Evolutionary conservation across 2,329 filamentous ascomycete species (phyloP), one percentile per base, ranked within the genome.

Genomic region (Nigrograna mackinnonii): DNA sequence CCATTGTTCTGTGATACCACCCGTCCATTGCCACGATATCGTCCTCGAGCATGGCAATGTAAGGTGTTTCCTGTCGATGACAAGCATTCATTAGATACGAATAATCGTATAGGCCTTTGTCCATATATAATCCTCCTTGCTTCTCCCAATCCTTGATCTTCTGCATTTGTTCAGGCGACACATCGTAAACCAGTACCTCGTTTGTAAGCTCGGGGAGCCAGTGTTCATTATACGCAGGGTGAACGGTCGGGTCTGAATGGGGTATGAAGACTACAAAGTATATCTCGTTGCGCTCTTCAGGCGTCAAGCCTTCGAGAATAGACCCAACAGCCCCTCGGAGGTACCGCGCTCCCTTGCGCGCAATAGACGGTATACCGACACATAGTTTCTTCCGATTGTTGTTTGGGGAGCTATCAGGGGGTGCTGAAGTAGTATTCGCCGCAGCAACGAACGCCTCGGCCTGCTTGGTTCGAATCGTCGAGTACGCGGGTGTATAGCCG

Each of bases 1-100:
- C 45, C 28, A 69, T 55, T 0, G 69, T 70, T 4, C 71, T 66
- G 35, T 70, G 59, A 47, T 70, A 75, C 74, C 75, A 77, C 11
- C 74, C 74, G 37, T 75, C 71, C 50, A 72, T 64, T 22, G 71
- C 73, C 4, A 78, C 41, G 3, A 70, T 63, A 48, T 77, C 74
- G 47, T 77, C 75, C 49, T 78, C 75, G 4, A 78, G 50, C 28
- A 78, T 70, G 5, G 66, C 57, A 26, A 72, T 63, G 46, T 74
- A 74, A 2, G 66, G 63, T 6, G 72, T 61, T 16, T 62, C 61
- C 5, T 60, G 58, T 20, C 57, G 55, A 18, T 63, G 47, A 51
- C 75, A 77, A 9, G 63, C 62, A 36, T 69, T 63, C 19, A 77
- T 49, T 19, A 76, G 48, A 33, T 71, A 70, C 6, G 54, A 61